Evolutionary conservation across 129 eudicot genomes (phyloP), one percentile per base, ranked within the genome.

Genomic region (Pittosporum tobira): DNA sequence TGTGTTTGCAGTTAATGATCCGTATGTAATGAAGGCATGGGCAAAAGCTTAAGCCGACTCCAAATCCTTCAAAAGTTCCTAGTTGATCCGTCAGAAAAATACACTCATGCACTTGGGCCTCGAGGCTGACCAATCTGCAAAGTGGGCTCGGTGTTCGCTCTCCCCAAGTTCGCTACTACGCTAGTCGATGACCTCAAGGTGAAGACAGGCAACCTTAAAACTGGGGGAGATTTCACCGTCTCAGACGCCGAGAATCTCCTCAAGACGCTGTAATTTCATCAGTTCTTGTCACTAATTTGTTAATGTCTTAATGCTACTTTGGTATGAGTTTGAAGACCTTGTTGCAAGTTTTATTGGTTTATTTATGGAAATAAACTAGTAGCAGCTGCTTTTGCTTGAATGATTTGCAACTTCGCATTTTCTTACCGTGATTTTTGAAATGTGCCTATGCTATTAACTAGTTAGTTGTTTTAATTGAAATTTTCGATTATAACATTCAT

Each of bases 1-100:
- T n/a, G n/a, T n/a, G 7, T 6, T 55, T 79, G 69, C 69, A 74
- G 72, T 72, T 23, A 90, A 86, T 65, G 98, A 90, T 55, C 95
- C 95, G 6, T 90, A 75, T 61, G 98, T 91, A 81, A 83, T 91
- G 95, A 91, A 91, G 85, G 98, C 94, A 28, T 91, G 95, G 95
- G 82, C 81, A 45, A 86, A 91, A 51, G 80, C 94, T 0, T 91
- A 72, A 79, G 83, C 94, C 1, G 95, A 91, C 45, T 78, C 85
- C 42, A 86, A 91, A 73, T 73, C 74, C 5, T 81, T 91, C 31
- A 91, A n/a, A n/a, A 91, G 74, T 91, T 91, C 55, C 54, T 86
- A 14, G 94, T 88, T 14, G 98, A 91, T 74, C 95, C 95, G 22
- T 76, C 90, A 19, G 95, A 74, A 22, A 71, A 61, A 40, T 91